Conservation (phyloP, 257 asterid species). For the Osmanthus fragrans region DNA sequence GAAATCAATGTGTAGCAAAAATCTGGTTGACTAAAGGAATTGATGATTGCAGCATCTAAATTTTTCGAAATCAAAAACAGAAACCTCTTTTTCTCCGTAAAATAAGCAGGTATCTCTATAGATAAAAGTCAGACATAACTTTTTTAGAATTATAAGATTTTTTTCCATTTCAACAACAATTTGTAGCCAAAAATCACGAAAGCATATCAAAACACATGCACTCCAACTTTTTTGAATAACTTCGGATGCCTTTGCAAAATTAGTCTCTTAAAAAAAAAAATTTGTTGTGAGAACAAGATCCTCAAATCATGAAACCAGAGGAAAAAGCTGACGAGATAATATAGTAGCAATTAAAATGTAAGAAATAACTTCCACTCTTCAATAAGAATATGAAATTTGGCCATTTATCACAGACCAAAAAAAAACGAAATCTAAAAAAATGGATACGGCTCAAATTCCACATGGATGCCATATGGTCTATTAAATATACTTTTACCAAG, state of each 20-base stretch:
- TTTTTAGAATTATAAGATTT: background rate
- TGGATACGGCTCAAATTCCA: background rate
- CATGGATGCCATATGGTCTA: background rate
- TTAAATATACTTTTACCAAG: background rate
- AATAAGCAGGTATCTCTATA: background rate
- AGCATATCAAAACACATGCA: too few species aligned
- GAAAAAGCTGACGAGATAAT: background rate
- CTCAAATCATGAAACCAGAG: background rate
- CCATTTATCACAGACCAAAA: background rate
- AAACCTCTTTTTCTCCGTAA: too few species aligned
- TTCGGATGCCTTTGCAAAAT: too few species aligned
- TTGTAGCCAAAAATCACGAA: too few species aligned
- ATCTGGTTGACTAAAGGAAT: constrained; percentile 15
- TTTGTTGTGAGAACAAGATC: background rate
- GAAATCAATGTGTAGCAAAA: background rate
- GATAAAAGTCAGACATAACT: background rate
- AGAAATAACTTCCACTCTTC: too few species aligned
- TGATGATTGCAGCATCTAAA: background rate
- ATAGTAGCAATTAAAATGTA: background rate
- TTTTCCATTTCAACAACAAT: background rate
- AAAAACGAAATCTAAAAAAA: background rate
- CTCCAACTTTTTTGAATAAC: too few species aligned
- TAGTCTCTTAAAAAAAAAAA: too few species aligned
- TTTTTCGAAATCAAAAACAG: background rate
- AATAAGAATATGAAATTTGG: too few species aligned